phyloP scores from a whole-genome alignment of 139 green algal genomes.

The Limnomonas spitsbergensis region DNA sequence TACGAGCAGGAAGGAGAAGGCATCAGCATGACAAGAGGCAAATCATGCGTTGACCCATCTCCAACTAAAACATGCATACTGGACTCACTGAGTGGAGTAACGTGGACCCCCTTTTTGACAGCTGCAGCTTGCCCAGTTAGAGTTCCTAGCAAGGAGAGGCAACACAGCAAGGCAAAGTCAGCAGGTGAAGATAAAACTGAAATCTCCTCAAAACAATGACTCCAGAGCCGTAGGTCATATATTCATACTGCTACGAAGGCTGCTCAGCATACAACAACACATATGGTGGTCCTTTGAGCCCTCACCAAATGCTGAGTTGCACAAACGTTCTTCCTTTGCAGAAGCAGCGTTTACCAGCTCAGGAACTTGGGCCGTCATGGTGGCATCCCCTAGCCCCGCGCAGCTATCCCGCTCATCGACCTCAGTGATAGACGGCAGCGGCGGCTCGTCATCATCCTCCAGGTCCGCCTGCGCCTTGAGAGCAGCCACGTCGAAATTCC shows the following conservation, averaged over 20 bases:
- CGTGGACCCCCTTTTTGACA: not conserved
- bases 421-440: conserved; percentile 45
- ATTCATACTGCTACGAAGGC: too few relatives aligned
- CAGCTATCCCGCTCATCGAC: conserved; percentile 30
- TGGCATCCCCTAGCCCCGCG: too few relatives aligned
- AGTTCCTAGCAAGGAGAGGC: not conserved
- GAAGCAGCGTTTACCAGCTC: too few relatives aligned
- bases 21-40: not conserved
- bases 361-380: too few relatives aligned
- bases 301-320: too few relatives aligned
- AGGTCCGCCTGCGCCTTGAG: conserved; percentile 78
- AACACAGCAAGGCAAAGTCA: not conserved
- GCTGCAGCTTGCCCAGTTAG: not conserved
- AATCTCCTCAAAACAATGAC: not conserved
- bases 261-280: too few relatives aligned
- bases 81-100: not conserved
- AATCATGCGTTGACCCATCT: too few relatives aligned
- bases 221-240: too few relatives aligned
- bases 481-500: conserved; percentile 91
- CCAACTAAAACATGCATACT: too few relatives aligned
- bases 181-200: not conserved
- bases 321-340: too few relatives aligned
- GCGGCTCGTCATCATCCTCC: conserved; percentile 38
- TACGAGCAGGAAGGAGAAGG: not conserved
- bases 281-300: too few relatives aligned